phyloP scores from a whole-genome alignment of 352 stramenopile species.

The Phytophthora boehmeriae region DNA sequence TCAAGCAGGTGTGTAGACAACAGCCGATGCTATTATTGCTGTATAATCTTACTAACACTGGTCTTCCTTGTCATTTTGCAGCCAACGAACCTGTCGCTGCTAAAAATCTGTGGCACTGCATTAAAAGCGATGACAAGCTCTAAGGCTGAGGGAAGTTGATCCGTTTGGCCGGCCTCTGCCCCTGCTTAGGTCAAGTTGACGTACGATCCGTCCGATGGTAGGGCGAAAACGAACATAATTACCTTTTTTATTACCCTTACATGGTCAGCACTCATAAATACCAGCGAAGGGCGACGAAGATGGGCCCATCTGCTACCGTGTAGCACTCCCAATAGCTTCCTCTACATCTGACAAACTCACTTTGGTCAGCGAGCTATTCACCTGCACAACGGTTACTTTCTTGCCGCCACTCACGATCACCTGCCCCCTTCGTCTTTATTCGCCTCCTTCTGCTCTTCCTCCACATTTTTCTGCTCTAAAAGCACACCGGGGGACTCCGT shows the following conservation, averaged over 20 bases:
- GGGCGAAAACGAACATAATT: constrained; percentile 13
- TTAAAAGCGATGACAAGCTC: constrained; percentile 16
- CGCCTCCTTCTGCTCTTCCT: constrained; percentile 8
- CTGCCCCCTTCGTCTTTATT: constrained; percentile 4
- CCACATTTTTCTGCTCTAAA: constrained; percentile 11
- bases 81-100: constrained; percentile 2
- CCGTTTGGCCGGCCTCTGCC: not conserved
- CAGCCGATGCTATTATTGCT: not conserved
- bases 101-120: constrained; percentile 35
- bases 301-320: constrained; percentile 20
- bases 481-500: constrained; percentile 34
- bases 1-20: constrained; percentile 43
- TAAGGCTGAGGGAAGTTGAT: not conserved
- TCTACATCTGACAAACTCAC: constrained; percentile 37
- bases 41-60: not conserved
- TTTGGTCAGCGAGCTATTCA: constrained; percentile 47
- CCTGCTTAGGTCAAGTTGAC: not conserved
- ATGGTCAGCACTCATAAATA: constrained; percentile 30
- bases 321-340: constrained; percentile 12
- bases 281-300: constrained; percentile 9
- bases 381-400: constrained; percentile 57
- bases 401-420: constrained; percentile 37
- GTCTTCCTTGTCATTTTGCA: not conserved
- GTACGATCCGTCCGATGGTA: not conserved
- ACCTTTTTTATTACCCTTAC: constrained; percentile 22